These are phyloP conservation scores for Blastobotrys chiropterorum DNA, from an alignment of 805 yeast species.

Conservation along the genomic window DNA sequence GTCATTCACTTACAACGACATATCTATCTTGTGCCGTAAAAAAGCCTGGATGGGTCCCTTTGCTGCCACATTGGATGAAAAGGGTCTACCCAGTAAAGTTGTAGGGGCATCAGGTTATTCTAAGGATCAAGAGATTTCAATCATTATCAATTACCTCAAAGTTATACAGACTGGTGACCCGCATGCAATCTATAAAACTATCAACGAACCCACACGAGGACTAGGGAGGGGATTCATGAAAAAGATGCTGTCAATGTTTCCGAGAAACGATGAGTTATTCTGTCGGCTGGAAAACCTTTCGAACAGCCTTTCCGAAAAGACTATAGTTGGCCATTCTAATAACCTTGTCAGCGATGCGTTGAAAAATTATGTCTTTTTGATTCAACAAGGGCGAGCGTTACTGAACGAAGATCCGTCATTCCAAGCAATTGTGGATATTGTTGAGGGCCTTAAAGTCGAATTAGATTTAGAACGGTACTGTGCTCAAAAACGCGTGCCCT, in stretches of 20 bases:
- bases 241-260: background rate
- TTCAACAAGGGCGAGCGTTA: conserved; percentile 4
- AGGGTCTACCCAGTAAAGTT: conserved; percentile 57
- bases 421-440: background rate
- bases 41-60: conserved; percentile 53
- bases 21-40: conserved; percentile 67
- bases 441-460: background rate
- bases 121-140: conserved; percentile 64
- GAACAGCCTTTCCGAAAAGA: background rate
- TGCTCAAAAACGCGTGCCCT: background rate
- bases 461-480: background rate
- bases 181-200: conserved; percentile 50
- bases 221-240: background rate
- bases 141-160: conserved; percentile 58
- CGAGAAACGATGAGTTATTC: background rate
- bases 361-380: conserved; percentile 6
- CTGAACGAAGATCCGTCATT: background rate
- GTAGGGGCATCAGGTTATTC: conserved; percentile 74
- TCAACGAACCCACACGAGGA: conserved; percentile 46
- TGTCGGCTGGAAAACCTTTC: background rate
- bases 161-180: conserved; percentile 57
- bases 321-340: background rate
- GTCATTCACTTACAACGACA: conserved; percentile 47
- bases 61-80: conserved; percentile 54
- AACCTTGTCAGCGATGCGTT: background rate